Conservation (phyloP, 2,329 filamentous ascomycete species). For the Didymosphaeria variabile region DNA sequence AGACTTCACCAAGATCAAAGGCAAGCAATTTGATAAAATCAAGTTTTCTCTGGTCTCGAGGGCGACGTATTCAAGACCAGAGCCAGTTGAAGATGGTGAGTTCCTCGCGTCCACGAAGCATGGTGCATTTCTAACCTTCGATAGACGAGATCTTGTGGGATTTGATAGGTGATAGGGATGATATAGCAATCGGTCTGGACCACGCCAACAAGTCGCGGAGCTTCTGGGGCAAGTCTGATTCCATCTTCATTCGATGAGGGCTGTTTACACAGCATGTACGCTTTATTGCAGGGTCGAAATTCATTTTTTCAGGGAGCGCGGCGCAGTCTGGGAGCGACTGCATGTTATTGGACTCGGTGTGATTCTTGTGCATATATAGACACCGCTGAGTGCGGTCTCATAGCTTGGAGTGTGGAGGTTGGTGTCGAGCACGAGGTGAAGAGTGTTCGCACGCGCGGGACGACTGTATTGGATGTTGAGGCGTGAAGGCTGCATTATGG, state of each 20-base stretch:
- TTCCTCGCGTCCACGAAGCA: slow-evolving; percentile 10
- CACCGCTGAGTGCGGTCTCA: not conserved
- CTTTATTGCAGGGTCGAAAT: slow-evolving; percentile 25
- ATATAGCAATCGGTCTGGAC: slow-evolving; percentile 63
- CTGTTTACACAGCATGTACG: slow-evolving; percentile 27
- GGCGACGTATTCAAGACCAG: slow-evolving; percentile 75
- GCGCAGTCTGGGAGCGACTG: slow-evolving; percentile 14
- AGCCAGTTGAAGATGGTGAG: slow-evolving; percentile 89
- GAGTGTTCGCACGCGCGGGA: not conserved
- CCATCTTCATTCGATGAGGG: slow-evolving; percentile 67
- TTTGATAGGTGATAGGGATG: slow-evolving; percentile 47
- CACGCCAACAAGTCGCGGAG: slow-evolving; percentile 69
- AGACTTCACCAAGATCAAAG: slow-evolving; percentile 91
- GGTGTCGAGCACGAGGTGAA: not conserved
- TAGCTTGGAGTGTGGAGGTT: slow-evolving; percentile 1
- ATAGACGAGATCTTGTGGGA: slow-evolving; percentile 58
- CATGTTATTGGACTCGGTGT: slow-evolving; percentile 14
- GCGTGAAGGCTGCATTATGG: slow-evolving; percentile 10
- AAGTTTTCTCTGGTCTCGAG: slow-evolving; percentile 83
- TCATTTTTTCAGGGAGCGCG: slow-evolving; percentile 13
- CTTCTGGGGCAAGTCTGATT: slow-evolving; percentile 68
- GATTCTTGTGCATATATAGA: slow-evolving; percentile 26
- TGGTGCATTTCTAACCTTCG: slow-evolving; percentile 20
- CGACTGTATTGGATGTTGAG: slow-evolving; percentile 1
- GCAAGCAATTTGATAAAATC: slow-evolving; percentile 98